Evolutionary conservation across 345 rosid species (phyloP).

Genomic region (Rhizophora apiculata): DNA sequence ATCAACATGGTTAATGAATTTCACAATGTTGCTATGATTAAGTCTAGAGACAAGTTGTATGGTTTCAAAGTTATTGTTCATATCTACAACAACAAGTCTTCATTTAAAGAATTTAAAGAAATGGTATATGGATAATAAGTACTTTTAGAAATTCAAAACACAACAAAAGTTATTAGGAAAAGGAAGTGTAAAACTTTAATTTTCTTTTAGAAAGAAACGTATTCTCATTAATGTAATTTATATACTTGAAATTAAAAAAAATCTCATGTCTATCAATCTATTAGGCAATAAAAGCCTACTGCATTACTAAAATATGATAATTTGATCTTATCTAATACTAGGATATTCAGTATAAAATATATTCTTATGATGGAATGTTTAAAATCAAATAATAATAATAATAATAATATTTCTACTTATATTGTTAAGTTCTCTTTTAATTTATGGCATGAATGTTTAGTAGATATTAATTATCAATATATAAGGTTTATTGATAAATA

Average conservation of each 20-base stretch:
- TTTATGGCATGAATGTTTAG: too few species aligned
- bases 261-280: background rate
- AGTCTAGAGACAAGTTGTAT: background rate
- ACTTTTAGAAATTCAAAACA: background rate
- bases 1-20: background rate
- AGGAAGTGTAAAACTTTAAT: background rate
- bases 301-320: too few species aligned
- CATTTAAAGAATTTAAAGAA: background rate
- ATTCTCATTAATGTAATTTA: background rate
- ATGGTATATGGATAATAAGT: background rate
- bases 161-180: background rate
- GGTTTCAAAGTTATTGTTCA: background rate
- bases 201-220: background rate
- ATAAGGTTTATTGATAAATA: background rate
- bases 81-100: background rate
- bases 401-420: too few species aligned
- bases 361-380: too few species aligned
- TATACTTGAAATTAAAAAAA: background rate
- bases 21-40: background rate
- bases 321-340: too few species aligned
- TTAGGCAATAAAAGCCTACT: too few species aligned
- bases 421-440: too few species aligned
- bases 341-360: too few species aligned
- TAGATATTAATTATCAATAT: background rate
- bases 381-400: too few species aligned